These are phyloP conservation scores for Malus hybrid DNA, from an alignment of 331 rosid species.

Conservation along the genomic window DNA sequence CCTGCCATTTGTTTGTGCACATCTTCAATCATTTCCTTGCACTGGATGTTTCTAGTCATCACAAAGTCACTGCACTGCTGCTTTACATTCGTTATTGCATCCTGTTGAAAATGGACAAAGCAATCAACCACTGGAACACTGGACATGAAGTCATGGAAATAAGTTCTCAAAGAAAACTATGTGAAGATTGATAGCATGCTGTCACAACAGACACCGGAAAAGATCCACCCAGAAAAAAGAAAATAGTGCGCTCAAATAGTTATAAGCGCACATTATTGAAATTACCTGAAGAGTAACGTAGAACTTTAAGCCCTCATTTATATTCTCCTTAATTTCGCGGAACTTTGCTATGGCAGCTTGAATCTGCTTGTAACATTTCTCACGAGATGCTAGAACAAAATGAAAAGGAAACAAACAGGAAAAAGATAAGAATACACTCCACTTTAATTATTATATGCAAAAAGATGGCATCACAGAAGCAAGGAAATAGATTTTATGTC, in stretches of 20 bases:
- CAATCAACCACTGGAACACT: background rate
- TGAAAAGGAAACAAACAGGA: conserved; percentile 18
- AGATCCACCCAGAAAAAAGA: background rate
- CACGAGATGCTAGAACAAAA: conserved; percentile 67
- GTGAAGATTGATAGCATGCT: background rate
- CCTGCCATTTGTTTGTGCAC: conserved; percentile 90
- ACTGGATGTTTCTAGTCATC: conserved; percentile 96
- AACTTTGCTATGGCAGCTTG: conserved; percentile 88
- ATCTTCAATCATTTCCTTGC: conserved; percentile 95
- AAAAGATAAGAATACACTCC: background rate
- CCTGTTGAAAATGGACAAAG: conserved; percentile 31
- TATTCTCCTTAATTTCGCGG: conserved; percentile 86
- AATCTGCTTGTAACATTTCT: conserved; percentile 90
- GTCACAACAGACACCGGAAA: background rate
- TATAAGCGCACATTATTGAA: background rate
- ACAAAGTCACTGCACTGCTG: conserved; percentile 94
- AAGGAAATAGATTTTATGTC: background rate
- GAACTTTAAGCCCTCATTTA: conserved; percentile 89
- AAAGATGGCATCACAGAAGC: background rate
- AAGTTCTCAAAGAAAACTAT: background rate
- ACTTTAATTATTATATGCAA: background rate
- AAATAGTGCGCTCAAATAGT: background rate
- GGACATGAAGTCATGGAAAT: background rate
- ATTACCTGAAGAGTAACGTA: conserved; percentile 84
- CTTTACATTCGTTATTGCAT: conserved; percentile 86